phyloP scores from a whole-genome alignment of 2,329 filamentous ascomycete species.

The Teratosphaeria destructans region DNA sequence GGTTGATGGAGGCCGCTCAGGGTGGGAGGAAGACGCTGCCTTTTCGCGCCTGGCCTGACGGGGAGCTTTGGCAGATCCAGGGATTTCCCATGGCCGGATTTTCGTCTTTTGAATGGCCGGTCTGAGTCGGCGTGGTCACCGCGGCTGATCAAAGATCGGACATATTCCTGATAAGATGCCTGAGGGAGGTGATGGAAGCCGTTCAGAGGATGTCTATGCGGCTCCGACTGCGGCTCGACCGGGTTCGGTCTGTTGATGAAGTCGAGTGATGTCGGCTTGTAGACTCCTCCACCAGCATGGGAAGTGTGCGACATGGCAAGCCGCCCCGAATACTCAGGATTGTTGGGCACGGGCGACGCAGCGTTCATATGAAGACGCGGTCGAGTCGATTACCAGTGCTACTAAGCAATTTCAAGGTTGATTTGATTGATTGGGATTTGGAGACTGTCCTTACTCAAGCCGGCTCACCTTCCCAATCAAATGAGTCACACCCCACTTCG shows the following conservation, averaged over 20 bases:
- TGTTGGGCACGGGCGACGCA: background rate
- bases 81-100: constrained; percentile 11
- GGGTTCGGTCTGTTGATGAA: constrained; percentile 28
- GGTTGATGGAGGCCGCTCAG: constrained; percentile 54
- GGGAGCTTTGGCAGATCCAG: constrained; percentile 29
- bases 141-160: constrained; percentile 18
- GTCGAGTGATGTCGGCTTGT: constrained; percentile 21
- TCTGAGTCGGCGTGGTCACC: constrained; percentile 27
- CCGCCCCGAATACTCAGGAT: background rate
- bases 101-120: constrained; percentile 19
- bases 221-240: constrained; percentile 23
- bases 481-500: background rate
- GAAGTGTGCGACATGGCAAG: background rate
- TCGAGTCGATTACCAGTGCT: background rate
- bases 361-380: background rate
- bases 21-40: constrained; percentile 36
- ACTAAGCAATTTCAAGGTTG: background rate
- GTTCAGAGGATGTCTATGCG: constrained; percentile 24
- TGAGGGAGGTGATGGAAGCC: constrained; percentile 20
- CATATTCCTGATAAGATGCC: constrained; percentile 17
- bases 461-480: background rate
- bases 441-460: background rate
- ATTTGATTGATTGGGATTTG: background rate
- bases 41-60: constrained; percentile 16
- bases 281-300: background rate